Percentiles rank a stretch among this genome's conserved stretches.
phyloP scores from a whole-genome alignment of 352 stramenopile species.

The Phytophthora syringae region DNA sequence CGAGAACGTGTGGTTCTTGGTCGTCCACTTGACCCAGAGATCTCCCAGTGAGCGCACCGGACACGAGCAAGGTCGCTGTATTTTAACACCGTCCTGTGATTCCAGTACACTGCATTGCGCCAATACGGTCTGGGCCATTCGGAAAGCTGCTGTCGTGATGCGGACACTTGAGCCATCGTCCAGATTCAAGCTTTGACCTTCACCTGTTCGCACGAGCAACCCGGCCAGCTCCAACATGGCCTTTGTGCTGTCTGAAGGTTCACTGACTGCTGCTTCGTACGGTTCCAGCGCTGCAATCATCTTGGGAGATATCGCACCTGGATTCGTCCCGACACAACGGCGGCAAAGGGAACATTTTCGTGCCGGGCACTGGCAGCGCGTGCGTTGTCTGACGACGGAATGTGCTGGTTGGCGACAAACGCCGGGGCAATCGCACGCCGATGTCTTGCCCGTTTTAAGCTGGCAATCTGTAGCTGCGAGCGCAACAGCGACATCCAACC shows the following conservation, averaged over 20 bases:
- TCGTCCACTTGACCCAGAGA: conserved; percentile 85
- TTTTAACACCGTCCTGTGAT: conserved; percentile 56
- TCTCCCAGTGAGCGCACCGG: conserved; percentile 78
- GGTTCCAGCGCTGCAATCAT: conserved; percentile 66
- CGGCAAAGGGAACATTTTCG: conserved; percentile 83
- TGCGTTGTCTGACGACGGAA: conserved; percentile 76
- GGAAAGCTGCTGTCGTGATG: conserved; percentile 59
- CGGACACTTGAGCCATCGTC: conserved; percentile 33
- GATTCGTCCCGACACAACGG: conserved; percentile 66
- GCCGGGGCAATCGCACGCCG: conserved; percentile 71
- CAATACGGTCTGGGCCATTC: conserved; percentile 72
- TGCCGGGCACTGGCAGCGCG: conserved; percentile 77
- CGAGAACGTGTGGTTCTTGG: conserved; percentile 80
- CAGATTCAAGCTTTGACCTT: conserved; percentile 51
- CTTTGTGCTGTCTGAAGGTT: conserved; percentile 35
- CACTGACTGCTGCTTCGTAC: conserved; percentile 33
- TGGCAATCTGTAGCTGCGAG: conserved; percentile 81
- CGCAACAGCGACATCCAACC: conserved; percentile 77
- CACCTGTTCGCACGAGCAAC: conserved; percentile 52
- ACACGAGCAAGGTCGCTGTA: conserved; percentile 80
- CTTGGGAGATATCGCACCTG: conserved; percentile 67
- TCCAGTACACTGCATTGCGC: conserved; percentile 75
- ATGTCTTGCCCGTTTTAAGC: conserved; percentile 75
- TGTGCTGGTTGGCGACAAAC: conserved; percentile 68
- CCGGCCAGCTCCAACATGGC: conserved; percentile 56